Conservation (phyloP, 2,329 filamentous ascomycete species). For the Penicillium paneum region DNA sequence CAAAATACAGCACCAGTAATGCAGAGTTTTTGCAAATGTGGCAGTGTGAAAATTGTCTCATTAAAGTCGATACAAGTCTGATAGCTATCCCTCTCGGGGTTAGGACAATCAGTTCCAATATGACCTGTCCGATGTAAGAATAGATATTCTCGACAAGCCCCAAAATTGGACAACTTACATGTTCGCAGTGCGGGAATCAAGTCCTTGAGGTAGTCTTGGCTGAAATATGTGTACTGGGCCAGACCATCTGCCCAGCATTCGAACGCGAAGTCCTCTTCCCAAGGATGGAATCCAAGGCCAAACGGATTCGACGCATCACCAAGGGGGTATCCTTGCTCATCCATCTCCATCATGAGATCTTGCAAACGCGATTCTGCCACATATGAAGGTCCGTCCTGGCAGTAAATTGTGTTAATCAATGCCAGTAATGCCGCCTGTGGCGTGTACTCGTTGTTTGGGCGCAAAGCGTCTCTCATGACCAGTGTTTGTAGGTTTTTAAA, state of each 20-base stretch:
- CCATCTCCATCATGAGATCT: neutral
- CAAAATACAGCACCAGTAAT: neutral
- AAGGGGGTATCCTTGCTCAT: neutral
- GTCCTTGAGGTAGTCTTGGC: neutral
- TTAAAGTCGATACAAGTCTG: neutral
- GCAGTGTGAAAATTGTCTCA: neutral
- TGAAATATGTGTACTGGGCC: neutral
- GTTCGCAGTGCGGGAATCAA: neutral
- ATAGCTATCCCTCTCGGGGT: neutral
- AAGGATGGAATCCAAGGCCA: neutral
- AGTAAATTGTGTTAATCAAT: neutral
- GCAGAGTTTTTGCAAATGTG: neutral
- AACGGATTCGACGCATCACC: neutral
- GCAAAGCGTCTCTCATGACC: neutral
- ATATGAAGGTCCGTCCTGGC: accelerated
- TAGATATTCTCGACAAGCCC: neutral
- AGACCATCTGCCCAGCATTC: neutral
- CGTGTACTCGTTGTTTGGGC: neutral
- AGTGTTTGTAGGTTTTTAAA: neutral
- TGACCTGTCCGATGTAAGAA: neutral
- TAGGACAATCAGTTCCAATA: neutral
- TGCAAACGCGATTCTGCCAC: neutral
- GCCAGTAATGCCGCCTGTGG: neutral
- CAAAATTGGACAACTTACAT: neutral
- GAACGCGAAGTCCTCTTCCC: neutral